These are phyloP conservation scores for Actinidia chinensis DNA, from an alignment of 179 eudicot genomes.

Conservation along the genomic window DNA sequence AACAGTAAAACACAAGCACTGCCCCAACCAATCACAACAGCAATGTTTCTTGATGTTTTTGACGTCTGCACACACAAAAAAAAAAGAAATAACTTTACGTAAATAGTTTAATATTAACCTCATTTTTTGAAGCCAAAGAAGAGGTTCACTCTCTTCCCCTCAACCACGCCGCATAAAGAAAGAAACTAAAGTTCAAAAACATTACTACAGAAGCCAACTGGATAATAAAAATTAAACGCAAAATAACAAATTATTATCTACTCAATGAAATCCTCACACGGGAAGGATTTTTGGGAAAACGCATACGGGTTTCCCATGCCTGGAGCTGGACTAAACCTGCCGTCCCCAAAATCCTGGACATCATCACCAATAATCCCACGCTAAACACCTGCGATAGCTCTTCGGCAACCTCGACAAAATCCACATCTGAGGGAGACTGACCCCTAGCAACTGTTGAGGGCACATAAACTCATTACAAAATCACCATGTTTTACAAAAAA, in stretches of 20 bases:
- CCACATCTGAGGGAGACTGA: conserved; percentile 51
- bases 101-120: conserved; percentile 44
- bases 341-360: conserved; percentile 52
- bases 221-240: not conserved
- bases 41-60: not conserved
- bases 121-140: conserved; percentile 76
- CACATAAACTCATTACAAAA: conserved; percentile 8
- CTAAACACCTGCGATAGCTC: conserved; percentile 48
- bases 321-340: conserved; percentile 59
- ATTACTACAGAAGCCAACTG: not conserved
- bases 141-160: conserved; percentile 74
- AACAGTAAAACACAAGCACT: too few relatives aligned
- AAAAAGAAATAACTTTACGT: not conserved
- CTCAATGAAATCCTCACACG: conserved; percentile 34
- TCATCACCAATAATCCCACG: conserved; percentile 75
- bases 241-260: not conserved
- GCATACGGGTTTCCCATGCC: conserved; percentile 73
- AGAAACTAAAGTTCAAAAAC: conserved; percentile 12
- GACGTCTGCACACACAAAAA: not conserved
- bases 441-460: conserved; percentile 53
- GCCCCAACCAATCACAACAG: not conserved
- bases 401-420: conserved; percentile 40
- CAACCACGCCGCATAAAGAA: conserved; percentile 54
- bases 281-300: conserved; percentile 80
- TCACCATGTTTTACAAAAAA: not conserved